Percentiles rank a stretch among this genome's conserved stretches.
These are phyloP conservation scores for Phaeotremella fagi DNA, from an alignment of 768 basidiomycete species.

Conservation along the genomic window DNA sequence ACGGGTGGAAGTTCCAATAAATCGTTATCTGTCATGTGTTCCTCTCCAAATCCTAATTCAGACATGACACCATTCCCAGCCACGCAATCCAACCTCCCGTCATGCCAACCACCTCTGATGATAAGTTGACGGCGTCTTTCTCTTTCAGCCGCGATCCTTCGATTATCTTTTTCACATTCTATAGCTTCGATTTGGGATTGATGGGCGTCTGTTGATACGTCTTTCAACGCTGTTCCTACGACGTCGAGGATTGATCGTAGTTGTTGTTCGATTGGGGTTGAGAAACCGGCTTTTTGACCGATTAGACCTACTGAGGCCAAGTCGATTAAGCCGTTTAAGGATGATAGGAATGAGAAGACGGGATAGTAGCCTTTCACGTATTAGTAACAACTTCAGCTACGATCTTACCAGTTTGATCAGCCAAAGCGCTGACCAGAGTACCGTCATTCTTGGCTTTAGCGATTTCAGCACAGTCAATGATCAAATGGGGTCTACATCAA, in stretches of 20 bases:
- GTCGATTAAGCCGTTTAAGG: slow-evolving; percentile 76
- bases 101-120: slow-evolving; percentile 69
- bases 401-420: slow-evolving; percentile 72
- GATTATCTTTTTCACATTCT: slow-evolving; percentile 51
- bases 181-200: slow-evolving; percentile 21
- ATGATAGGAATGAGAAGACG: slow-evolving; percentile 77
- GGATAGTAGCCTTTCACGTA: slow-evolving; percentile 56
- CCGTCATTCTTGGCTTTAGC: slow-evolving; percentile 60
- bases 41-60: slow-evolving; percentile 79
- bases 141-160: slow-evolving; percentile 50
- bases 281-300: slow-evolving; percentile 90
- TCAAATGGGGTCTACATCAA: slow-evolving; percentile 62
- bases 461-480: slow-evolving; percentile 79
- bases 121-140: slow-evolving; percentile 52
- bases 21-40: slow-evolving; percentile 53
- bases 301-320: slow-evolving; percentile 90
- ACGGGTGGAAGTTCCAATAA: slow-evolving; percentile 21
- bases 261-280: slow-evolving; percentile 72
- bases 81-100: slow-evolving; percentile 75
- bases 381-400: slow-evolving; percentile 8
- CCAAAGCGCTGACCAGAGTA: slow-evolving; percentile 63
- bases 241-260: slow-evolving; percentile 78
- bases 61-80: slow-evolving; percentile 81
- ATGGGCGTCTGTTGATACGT: slow-evolving; percentile 55
- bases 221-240: slow-evolving; percentile 65